These are phyloP conservation scores for Ogataea hybrid DNA, from an alignment of 1,139 yeast species.

Conservation along the genomic window DNA sequence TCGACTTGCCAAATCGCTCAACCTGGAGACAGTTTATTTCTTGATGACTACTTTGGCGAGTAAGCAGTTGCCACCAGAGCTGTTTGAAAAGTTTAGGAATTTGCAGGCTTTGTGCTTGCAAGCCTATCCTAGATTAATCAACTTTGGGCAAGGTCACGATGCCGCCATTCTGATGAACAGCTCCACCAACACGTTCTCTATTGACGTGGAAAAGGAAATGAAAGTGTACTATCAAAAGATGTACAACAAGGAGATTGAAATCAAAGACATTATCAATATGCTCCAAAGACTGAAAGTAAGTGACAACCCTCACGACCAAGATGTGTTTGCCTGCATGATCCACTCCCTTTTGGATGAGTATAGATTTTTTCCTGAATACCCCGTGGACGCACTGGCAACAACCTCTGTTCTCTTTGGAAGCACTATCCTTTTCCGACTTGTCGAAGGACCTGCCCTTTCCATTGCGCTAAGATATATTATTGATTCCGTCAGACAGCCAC, in stretches of 20 bases:
- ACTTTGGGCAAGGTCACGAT: conserved; percentile 91
- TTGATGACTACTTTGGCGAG: conserved; percentile 35
- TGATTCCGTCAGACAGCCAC: conserved; percentile 85
- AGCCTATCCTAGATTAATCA: conserved; percentile 88
- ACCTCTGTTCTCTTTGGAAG: conserved; percentile 96
- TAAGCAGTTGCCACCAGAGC: conserved; percentile 39
- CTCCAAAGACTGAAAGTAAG: conserved; percentile 73
- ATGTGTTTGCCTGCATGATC: conserved; percentile 97
- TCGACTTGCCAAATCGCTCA: conserved; percentile 35
- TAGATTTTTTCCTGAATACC: conserved; percentile 92
- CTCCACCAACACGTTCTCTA: conserved; percentile 54
- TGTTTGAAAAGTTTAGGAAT: conserved; percentile 62
- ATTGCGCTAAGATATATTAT: conserved; percentile 86
- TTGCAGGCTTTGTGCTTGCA: conserved; percentile 81
- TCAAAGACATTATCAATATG: conserved; percentile 85
- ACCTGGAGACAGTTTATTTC: conserved; percentile 39
- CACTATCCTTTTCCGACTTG: conserved; percentile 74
- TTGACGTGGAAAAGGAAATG: conserved; percentile 90
- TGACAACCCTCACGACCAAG: conserved; percentile 87
- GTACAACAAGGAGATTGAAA: conserved; percentile 90
- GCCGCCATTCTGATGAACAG: conserved; percentile 72
- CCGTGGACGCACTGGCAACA: conserved; percentile 89
- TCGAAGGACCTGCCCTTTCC: conserved; percentile 87
- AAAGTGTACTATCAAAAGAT: conserved; percentile 86
- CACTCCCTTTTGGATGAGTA: conserved; percentile 95